Percentiles rank a stretch among this genome's conserved stretches.
These are phyloP conservation scores for Pyrrhoderma lamaoense DNA, from an alignment of 1,284 basidiomycete species.

Conservation along the genomic window DNA sequence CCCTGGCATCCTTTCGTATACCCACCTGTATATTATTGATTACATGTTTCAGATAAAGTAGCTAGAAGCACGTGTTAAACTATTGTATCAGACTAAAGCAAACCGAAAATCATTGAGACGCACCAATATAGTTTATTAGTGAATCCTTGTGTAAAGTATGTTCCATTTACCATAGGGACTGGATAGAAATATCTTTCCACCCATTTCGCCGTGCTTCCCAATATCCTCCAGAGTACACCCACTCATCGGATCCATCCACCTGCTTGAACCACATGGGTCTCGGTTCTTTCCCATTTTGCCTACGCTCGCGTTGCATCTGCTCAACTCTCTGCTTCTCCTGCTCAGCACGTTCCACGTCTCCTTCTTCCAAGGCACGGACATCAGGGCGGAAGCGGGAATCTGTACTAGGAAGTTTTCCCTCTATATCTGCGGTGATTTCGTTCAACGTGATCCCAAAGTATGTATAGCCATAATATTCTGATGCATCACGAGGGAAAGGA, in stretches of 20 bases:
- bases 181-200: constrained; percentile 47
- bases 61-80: too few species aligned
- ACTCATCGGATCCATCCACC: constrained; percentile 51
- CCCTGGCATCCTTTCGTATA: too few species aligned
- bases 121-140: constrained; percentile 31
- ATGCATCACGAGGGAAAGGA: constrained; percentile 66
- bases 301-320: constrained; percentile 61
- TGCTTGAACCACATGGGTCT: constrained; percentile 68
- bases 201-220: constrained; percentile 66
- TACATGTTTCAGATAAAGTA: too few species aligned
- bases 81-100: too few species aligned
- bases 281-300: constrained; percentile 47
- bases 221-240: constrained; percentile 73
- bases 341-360: constrained; percentile 72
- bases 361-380: constrained; percentile 81
- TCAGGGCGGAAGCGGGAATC: constrained; percentile 85
- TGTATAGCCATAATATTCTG: constrained; percentile 79
- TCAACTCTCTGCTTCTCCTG: constrained; percentile 70
- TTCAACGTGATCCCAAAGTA: constrained; percentile 75
- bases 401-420: constrained; percentile 67
- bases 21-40: too few species aligned
- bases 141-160: not conserved
- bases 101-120: not conserved
- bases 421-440: constrained; percentile 68
- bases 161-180: constrained; percentile 53